Percentiles rank a stretch among this genome's conserved stretches.
Conservation (phyloP, 2,329 filamentous ascomycete genomes). For the Hortaea sp. region DNA sequence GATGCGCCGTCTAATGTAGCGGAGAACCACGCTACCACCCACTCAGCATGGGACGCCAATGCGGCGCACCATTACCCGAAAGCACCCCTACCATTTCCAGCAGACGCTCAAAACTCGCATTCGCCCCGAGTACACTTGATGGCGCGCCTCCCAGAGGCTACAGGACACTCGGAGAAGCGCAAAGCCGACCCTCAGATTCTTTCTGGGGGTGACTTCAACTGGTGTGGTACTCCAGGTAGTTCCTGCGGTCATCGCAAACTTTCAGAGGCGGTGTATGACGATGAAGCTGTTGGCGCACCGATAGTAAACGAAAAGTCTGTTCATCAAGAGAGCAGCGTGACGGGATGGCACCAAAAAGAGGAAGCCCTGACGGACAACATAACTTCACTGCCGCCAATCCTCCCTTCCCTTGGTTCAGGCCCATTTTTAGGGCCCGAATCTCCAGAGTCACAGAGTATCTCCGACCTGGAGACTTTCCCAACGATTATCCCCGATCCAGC, state of each 20-base stretch:
- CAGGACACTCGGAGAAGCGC: not conserved
- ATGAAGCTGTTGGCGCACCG: too few species aligned
- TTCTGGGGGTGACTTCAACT: not conserved
- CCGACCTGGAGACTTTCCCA: not conserved
- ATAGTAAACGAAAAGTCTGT: not conserved
- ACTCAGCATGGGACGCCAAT: not conserved
- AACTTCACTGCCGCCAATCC: not conserved
- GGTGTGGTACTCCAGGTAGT: not conserved
- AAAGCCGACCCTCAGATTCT: not conserved
- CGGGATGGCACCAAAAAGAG: not conserved
- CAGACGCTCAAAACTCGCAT: not conserved
- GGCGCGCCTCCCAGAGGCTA: not conserved
- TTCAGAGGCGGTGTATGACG: too few species aligned
- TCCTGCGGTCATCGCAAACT: not conserved
- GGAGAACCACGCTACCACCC: not conserved
- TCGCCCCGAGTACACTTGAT: not conserved
- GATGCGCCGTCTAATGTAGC: not conserved
- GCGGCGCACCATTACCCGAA: not conserved
- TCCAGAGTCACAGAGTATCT: not conserved
- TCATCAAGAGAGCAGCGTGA: not conserved
- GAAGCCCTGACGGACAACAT: not conserved
- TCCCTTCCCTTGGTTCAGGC: not conserved
- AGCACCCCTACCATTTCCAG: not conserved
- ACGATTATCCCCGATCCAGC: not conserved
- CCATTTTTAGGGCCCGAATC: not conserved